Percentiles rank a stretch among this genome's conserved stretches.
phyloP scores from a whole-genome alignment of 2,329 filamentous ascomycete genomes.

The Penicillium corylophilum region DNA sequence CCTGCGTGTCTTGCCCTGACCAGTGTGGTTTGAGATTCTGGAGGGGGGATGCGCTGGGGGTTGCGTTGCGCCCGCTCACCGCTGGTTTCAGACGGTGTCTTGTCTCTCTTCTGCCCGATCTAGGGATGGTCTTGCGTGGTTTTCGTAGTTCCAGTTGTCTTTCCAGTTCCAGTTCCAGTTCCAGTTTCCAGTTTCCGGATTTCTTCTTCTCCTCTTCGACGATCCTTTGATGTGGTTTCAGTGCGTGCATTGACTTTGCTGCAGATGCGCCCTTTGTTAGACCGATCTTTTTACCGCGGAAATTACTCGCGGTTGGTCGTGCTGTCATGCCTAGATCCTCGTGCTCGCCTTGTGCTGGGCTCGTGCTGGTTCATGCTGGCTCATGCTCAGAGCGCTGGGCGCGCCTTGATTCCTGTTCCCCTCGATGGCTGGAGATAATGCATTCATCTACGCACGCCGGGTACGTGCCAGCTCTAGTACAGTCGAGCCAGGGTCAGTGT shows the following conservation, averaged over 20 bases:
- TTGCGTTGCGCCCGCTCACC: constrained; percentile 3
- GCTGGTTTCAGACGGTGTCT: constrained; percentile 12
- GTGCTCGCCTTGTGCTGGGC: neutral
- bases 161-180: no score
- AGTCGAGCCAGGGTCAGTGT: constrained; percentile 6
- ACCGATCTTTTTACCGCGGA: constrained; percentile 5
- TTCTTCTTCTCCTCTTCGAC: neutral
- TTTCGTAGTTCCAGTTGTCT: neutral
- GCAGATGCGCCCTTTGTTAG: constrained; percentile 3
- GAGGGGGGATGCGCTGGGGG: neutral
- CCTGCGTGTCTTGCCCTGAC: constrained; percentile 4
- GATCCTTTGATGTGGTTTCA: neutral
- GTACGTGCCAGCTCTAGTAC: constrained; percentile 11
- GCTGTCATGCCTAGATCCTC: neutral
- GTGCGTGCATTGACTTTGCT: constrained; percentile 9
- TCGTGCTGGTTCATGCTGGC: neutral
- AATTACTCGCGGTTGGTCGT: neutral
- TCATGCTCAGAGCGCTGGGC: no score
- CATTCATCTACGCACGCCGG: constrained; percentile 12
- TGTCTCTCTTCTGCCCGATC: neutral
- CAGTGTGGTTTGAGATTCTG: neutral
- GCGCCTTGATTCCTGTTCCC: neutral
- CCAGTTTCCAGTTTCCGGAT: no score
- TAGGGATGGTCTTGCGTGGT: constrained; percentile 6
- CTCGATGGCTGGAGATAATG: constrained; percentile 7